These are phyloP conservation scores for Ophiostoma pallidulum DNA, from an alignment of 2,329 filamentous ascomycete species.

Conservation along the genomic window DNA sequence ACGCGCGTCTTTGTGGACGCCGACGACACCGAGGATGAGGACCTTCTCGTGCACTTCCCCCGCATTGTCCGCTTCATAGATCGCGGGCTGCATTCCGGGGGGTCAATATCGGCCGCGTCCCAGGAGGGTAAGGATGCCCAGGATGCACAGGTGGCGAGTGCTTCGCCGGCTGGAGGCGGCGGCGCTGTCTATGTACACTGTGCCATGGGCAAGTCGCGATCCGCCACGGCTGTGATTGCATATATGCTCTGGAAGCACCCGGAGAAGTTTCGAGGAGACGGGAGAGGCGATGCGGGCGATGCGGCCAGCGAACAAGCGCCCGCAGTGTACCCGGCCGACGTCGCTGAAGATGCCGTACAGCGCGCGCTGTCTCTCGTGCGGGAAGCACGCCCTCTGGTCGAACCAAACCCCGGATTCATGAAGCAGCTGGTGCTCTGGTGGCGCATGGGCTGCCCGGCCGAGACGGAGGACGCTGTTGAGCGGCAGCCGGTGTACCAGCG, in stretches of 20 bases:
- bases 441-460: constrained; percentile 69
- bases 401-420: constrained; percentile 90
- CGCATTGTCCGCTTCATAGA: constrained; percentile 69
- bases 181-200: constrained; percentile 54
- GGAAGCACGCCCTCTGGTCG: constrained; percentile 63
- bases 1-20: constrained; percentile 52
- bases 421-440: constrained; percentile 79
- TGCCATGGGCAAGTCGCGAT: constrained; percentile 93
- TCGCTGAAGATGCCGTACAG: constrained; percentile 39
- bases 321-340: constrained; percentile 26
- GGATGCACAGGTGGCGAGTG: no score
- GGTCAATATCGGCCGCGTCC: not conserved
- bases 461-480: constrained; percentile 45
- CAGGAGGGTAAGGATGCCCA: no score
- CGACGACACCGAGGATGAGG: constrained; percentile 83
- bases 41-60: constrained; percentile 74
- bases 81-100: not conserved
- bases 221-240: constrained; percentile 72
- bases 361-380: constrained; percentile 60
- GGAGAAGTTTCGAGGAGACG: constrained; percentile 34
- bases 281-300: constrained; percentile 23
- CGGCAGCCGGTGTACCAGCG: constrained; percentile 70
- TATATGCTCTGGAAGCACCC: constrained; percentile 68
- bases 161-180: not conserved
- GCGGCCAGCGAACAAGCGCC: constrained; percentile 34